Evolutionary conservation across 2,329 filamentous ascomycete genomes (phyloP), one percentile per base, ranked within the genome.

Genomic region (Fusarium redolens): DNA sequence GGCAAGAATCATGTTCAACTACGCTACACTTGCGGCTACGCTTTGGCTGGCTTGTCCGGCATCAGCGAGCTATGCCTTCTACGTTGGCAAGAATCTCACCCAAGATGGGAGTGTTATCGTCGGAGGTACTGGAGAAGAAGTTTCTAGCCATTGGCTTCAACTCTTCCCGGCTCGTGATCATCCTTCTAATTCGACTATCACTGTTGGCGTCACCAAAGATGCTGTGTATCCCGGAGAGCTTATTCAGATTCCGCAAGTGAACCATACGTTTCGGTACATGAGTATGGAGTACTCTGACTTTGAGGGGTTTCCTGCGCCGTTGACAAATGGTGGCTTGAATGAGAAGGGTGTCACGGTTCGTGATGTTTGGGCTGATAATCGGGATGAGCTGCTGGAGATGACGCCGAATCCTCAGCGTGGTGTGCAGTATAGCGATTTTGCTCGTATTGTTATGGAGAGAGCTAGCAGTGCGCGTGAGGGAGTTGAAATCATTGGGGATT

Each of bases 71-170:
- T 85, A 86, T 74, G 83, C 83, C 18, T 85, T 86, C 75, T 86
- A 85, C 58, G 83, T 86, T 22, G 84, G 85, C 66, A 85, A 84
- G 66, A 79, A 81, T 43, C 81, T 86, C 67, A 85, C 84, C 0
- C 76, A 79, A 18, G 81, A 83, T 67, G 83, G 82, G 35, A 81
- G 80, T 40, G 83, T 86, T 31, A 78, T 85, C 47, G 76, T 86
- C 25, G 84, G 84, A 66, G 83, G 84, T 28, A 86, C 84, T 7
- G 84, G 84, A 48, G 85, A 86, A 67, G 84, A 86, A 69, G 83
- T 85, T 0, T 86, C 84, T 0, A 83, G 81, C 13, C 84, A 86
- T 65, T 86, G 84, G 83, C 82, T 86, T 30, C 82, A 86, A 61
- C 77, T 86, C 37, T 85, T 86, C 51, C 79, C 83, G 1, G 83